A percentile compares a stretch with the other conserved stretches of the same genome.
phyloP scores from a whole-genome alignment of 1,284 basidiomycete species.

The Ustilago esculenta region DNA sequence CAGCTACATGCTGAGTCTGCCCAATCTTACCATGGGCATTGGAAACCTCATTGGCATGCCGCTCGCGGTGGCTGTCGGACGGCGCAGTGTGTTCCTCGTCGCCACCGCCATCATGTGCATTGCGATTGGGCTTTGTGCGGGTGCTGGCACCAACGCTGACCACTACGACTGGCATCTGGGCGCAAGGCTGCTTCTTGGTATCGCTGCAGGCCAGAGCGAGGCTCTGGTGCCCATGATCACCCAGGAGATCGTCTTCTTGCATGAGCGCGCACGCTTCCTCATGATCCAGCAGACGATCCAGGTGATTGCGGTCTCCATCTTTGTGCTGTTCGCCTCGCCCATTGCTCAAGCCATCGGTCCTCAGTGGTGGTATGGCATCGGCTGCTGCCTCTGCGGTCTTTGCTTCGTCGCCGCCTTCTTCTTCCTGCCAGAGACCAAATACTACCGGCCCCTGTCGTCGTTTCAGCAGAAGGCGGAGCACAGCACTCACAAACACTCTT shows the following conservation, averaged over 20 bases:
- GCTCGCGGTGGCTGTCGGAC: constrained; percentile 10
- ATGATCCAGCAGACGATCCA: constrained; percentile 22
- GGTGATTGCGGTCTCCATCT: constrained; percentile 14
- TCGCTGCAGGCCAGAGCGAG: constrained; percentile 16
- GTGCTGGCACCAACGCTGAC: constrained; percentile 1
- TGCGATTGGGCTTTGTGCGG: constrained; percentile 12
- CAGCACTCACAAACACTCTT: constrained; percentile 1
- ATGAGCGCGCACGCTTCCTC: constrained; percentile 13
- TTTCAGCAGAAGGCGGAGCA: constrained; percentile 6
- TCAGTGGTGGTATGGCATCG: constrained; percentile 23
- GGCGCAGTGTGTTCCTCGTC: constrained; percentile 15
- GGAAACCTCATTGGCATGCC: constrained; percentile 19
- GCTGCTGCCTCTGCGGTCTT: constrained; percentile 10
- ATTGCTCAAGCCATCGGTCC: constrained; percentile 11
- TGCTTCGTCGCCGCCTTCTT: constrained; percentile 14
- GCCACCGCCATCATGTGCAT: constrained; percentile 16
- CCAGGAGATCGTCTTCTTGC: constrained; percentile 18
- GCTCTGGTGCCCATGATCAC: constrained; percentile 19
- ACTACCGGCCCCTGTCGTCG: constrained; percentile 7
- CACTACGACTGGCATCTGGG: constrained; percentile 13
- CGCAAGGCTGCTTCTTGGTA: constrained; percentile 11
- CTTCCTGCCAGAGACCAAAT: constrained; percentile 18
- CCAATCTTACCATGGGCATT: constrained; percentile 20
- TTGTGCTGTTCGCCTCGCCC: constrained; percentile 17
- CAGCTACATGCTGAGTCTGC: constrained; percentile 15